Evolutionary conservation across 2,329 filamentous ascomycete species (phyloP), one percentile per base, ranked within the genome.

Genomic region (Ophiocordyceps sinensis): DNA sequence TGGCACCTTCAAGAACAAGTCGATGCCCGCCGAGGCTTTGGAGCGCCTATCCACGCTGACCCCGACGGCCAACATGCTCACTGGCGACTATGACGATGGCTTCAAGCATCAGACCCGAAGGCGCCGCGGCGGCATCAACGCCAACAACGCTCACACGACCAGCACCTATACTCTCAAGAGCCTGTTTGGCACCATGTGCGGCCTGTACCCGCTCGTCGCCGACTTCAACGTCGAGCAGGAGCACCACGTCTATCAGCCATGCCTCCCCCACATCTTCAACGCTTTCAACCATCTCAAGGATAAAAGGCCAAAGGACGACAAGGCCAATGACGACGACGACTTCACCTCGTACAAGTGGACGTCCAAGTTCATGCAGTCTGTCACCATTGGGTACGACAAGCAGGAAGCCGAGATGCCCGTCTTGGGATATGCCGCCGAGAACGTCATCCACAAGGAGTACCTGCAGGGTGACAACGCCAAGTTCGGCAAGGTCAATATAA

Each of bases 131-230:
- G 65, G 65, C 5, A 52, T 67, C 39, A 64, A 55, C 26, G 55
- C 51, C 31, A 64, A 60, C 17, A 61, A 59, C 21, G 63, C 58
- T 5, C 57, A 61, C 37, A 67, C 65, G 0, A 57, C 63, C 0
- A 56, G 57, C 11, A 66, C 65, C 0, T 66, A 66, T 28, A 68
- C 65, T 0, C 52, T 66, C 36, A 68, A 68, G 49, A 66, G 63
- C 42, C 36, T 67, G 28, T 52, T 56, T 0, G 65, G 58, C 4
- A 63, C 62, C 7, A 42, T 67, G 5, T 68, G 65, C 36, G 65
- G 65, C 5, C 49, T 67, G 13, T 58, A 53, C 0, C 64, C 65
- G 1, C 44, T 68, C 10, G 57, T 65, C 1, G 60, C 55, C 3
- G 64, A 68, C 37, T 63, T 64, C 41, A 66, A 68, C 40, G 51